Conservation (phyloP, 2,329 filamentous ascomycete species). For the Aquanectria penicillioides region DNA sequence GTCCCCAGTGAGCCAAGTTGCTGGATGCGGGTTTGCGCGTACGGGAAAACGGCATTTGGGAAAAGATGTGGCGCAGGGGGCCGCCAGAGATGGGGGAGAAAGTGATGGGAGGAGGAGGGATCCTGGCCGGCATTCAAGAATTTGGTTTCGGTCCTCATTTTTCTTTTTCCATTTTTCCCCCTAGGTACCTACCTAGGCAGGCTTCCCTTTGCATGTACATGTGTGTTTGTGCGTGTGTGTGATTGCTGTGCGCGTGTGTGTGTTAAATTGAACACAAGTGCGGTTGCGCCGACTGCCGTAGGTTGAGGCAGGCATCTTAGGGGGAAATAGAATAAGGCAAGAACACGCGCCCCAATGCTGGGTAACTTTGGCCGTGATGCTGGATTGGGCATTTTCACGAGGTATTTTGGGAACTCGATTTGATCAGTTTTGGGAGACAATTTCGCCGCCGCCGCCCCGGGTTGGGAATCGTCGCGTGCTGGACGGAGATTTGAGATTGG, state of each 20-base stretch:
- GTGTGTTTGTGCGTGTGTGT: neutral
- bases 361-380: no score
- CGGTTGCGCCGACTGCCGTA: no score
- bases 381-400: no score
- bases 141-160: neutral
- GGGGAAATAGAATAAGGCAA: no score
- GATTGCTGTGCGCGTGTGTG: no score
- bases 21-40: constrained; percentile 17
- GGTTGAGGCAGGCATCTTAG: no score
- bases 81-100: neutral
- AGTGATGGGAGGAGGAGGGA: no score
- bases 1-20: constrained; percentile 15
- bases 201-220: neutral
- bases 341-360: no score
- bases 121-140: no score
- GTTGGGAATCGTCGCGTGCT: constrained; percentile 35
- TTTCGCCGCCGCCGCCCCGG: constrained; percentile 21
- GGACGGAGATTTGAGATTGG: constrained; percentile 24
- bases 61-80: constrained; percentile 17
- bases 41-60: constrained; percentile 10
- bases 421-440: constrained; percentile 21
- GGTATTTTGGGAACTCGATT: constrained; percentile 1
- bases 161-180: constrained; percentile 1
- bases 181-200: neutral
- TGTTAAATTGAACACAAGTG: no score